A percentile compares a stretch with the other conserved stretches of the same genome.
These are phyloP conservation scores for Leccinum uliginosum DNA, from an alignment of 768 basidiomycete species.

Conservation along the genomic window DNA sequence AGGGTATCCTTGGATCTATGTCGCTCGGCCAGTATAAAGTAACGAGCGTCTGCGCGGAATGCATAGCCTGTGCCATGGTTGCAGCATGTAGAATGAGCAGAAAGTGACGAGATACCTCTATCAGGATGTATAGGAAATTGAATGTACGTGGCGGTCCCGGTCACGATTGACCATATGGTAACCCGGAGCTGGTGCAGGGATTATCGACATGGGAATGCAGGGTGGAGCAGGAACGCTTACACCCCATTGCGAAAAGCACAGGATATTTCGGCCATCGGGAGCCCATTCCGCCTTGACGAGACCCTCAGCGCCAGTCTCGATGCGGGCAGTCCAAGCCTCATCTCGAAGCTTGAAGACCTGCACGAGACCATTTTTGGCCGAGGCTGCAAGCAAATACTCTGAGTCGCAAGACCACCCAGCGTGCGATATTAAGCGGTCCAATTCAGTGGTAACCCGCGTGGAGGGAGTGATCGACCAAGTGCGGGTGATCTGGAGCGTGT, in stretches of 20 bases:
- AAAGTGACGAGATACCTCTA: constrained; percentile 46
- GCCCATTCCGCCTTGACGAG: constrained; percentile 89
- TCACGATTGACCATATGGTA: constrained; percentile 79
- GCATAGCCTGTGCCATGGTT: constrained; percentile 52
- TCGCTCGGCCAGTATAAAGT: constrained; percentile 82
- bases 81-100: neutral
- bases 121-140: constrained; percentile 83
- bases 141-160: constrained; percentile 73
- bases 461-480: constrained; percentile 68
- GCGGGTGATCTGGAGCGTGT: constrained; percentile 77
- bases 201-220: constrained; percentile 2
- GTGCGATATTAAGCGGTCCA: constrained; percentile 57
- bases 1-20: constrained; percentile 88
- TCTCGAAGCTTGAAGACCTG: constrained; percentile 77
- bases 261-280: constrained; percentile 72
- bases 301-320: constrained; percentile 80
- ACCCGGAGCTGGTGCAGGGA: constrained; percentile 61
- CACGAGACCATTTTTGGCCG: constrained; percentile 64
- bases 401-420: constrained; percentile 87
- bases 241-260: constrained; percentile 93
- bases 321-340: constrained; percentile 71
- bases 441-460: constrained; percentile 37
- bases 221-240: constrained; percentile 47
- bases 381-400: constrained; percentile 79
- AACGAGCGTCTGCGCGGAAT: constrained; percentile 76